A percentile compares a stretch with the other conserved stretches of the same genome.
These are phyloP conservation scores for Arabidopsis arenosa DNA, from an alignment of 345 rosid species.

Conservation along the genomic window DNA sequence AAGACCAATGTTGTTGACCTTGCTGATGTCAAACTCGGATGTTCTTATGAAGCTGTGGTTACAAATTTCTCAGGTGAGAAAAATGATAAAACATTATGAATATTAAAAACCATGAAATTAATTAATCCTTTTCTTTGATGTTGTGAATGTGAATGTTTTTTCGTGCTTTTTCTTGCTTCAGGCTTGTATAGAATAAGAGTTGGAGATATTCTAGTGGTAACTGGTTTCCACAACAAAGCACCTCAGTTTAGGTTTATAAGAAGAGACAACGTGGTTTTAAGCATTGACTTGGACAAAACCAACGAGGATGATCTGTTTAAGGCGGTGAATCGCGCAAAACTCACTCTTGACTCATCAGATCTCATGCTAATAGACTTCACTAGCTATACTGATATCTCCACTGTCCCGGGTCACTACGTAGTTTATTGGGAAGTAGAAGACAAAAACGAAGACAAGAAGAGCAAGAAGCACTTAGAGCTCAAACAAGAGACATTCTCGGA, in stretches of 20 bases:
- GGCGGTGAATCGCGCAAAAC: constrained; percentile 64
- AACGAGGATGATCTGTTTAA: constrained; percentile 76
- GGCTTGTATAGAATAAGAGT: constrained; percentile 75
- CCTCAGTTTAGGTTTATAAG: constrained; percentile 75
- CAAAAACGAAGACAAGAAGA: constrained; percentile 6
- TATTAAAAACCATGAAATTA: not conserved
- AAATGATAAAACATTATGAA: not conserved
- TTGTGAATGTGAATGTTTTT: not conserved
- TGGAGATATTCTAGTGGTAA: constrained; percentile 74
- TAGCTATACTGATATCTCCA: constrained; percentile 62
- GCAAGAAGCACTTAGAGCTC: not conserved
- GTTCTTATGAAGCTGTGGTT: constrained; percentile 69
- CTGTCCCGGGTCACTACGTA: constrained; percentile 80
- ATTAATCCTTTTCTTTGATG: not conserved
- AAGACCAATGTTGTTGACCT: constrained; percentile 56
- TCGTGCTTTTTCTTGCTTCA: constrained; percentile 21
- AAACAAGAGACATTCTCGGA: constrained; percentile 40
- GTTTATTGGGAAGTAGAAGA: constrained; percentile 65
- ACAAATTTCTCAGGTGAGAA: constrained; percentile 71
- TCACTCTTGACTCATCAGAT: constrained; percentile 56
- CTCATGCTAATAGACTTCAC: constrained; percentile 70
- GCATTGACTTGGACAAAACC: constrained; percentile 80
- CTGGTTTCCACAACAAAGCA: constrained; percentile 69
- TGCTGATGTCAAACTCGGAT: constrained; percentile 65
- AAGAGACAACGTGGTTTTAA: constrained; percentile 66